A percentile compares a stretch with the other conserved stretches of the same genome.
These are phyloP conservation scores for Inga oerstediana DNA, from an alignment of 306 rosid species.

Conservation along the genomic window DNA sequence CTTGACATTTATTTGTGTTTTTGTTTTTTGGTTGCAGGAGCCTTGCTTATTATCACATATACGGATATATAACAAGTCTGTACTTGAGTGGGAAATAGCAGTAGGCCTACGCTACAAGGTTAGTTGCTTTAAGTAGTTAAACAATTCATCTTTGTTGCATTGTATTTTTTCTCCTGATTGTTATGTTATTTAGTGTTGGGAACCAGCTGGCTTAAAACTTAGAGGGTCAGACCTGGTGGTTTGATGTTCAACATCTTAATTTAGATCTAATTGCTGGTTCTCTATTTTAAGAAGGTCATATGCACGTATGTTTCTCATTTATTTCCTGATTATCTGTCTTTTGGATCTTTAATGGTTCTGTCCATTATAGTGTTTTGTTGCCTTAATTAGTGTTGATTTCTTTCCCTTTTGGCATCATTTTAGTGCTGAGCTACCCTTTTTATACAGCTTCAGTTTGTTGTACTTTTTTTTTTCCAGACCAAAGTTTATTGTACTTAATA, in stretches of 20 bases:
- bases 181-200: conserved; percentile 2
- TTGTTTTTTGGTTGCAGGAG: conserved; percentile 50
- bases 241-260: not conserved
- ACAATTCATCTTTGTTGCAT: conserved; percentile 1
- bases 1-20: not conserved
- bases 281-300: not conserved
- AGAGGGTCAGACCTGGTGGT: not conserved
- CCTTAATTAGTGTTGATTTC: not conserved
- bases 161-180: not conserved
- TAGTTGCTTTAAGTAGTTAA: conserved; percentile 29
- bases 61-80: conserved; percentile 90
- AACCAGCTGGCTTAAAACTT: not conserved
- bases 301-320: not conserved
- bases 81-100: conserved; percentile 95
- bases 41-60: conserved; percentile 87
- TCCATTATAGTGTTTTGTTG: not conserved
- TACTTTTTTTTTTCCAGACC: too few species aligned
- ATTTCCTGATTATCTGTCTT: not conserved
- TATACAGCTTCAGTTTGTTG: not conserved
- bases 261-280: not conserved
- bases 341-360: not conserved
- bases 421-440: not conserved
- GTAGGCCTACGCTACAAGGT: conserved; percentile 97
- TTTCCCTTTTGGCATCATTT: not conserved
- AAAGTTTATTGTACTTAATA: not conserved